Evolutionary conservation across 192 early-diverging fungal species (phyloP).

Genomic region (Linnemannia schmuckeri): DNA sequence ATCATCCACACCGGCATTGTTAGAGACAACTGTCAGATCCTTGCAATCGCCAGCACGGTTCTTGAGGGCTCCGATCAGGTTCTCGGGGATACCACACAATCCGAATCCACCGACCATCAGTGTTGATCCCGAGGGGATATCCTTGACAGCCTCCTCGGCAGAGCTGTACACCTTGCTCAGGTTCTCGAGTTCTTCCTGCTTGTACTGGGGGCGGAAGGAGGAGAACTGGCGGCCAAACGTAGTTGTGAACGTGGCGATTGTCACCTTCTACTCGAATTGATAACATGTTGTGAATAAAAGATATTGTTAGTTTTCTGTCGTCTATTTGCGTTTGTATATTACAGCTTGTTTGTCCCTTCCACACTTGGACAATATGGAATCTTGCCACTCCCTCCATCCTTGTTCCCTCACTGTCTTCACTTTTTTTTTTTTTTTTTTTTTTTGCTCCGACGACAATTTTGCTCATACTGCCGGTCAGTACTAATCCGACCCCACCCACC

Average conservation of each 20-base stretch:
- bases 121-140: slow-evolving; percentile 68
- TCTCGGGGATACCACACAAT: slow-evolving; percentile 86
- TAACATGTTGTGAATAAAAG: background rate
- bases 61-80: slow-evolving; percentile 76
- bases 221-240: slow-evolving; percentile 49
- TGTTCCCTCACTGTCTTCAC: background rate
- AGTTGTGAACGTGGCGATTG: slow-evolving; percentile 41
- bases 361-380: background rate
- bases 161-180: slow-evolving; percentile 69
- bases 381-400: background rate
- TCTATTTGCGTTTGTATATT: background rate
- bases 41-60: slow-evolving; percentile 70
- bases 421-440: background rate
- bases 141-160: slow-evolving; percentile 72
- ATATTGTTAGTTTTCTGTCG: background rate
- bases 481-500: background rate
- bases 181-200: slow-evolving; percentile 38
- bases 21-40: slow-evolving; percentile 79
- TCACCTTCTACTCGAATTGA: slow-evolving; percentile 25
- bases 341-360: background rate
- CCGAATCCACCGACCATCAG: slow-evolving; percentile 82
- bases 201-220: slow-evolving; percentile 27
- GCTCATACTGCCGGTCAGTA: background rate
- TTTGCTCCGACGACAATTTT: background rate
- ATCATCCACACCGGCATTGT: slow-evolving; percentile 83